Conservation (phyloP, 179 eudicot genomes). For the Corrigiola litoralis region DNA sequence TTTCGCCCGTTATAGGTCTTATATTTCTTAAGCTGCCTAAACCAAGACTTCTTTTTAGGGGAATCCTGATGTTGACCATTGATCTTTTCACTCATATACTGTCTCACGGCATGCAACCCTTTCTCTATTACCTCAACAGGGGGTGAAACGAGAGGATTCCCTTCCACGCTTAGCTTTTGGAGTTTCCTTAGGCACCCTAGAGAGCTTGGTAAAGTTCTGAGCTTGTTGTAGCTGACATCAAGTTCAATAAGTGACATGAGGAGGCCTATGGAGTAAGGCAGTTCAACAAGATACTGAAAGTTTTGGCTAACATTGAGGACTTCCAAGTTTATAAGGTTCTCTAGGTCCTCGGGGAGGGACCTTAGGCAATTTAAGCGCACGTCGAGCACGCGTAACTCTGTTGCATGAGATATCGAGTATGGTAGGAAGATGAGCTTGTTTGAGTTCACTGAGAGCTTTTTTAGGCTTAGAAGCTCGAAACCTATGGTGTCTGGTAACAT, state of each 20-base stretch:
- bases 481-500: conserved; percentile 71
- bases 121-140: conserved; percentile 60
- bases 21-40: conserved; percentile 46
- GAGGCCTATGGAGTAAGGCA: conserved; percentile 72
- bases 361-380: conserved; percentile 67
- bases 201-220: conserved; percentile 54
- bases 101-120: conserved; percentile 49
- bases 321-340: conserved; percentile 57
- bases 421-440: conserved; percentile 73
- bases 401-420: conserved; percentile 53
- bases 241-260: conserved; percentile 57
- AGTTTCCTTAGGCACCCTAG: conserved; percentile 64
- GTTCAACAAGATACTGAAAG: conserved; percentile 52
- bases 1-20: conserved; percentile 41
- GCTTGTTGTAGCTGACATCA: conserved; percentile 77
- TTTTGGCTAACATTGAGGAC: conserved; percentile 70
- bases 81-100: conserved; percentile 56
- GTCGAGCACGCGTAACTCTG: conserved; percentile 54
- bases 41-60: conserved; percentile 52
- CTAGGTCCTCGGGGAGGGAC: conserved; percentile 66
- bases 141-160: conserved; percentile 73
- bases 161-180: conserved; percentile 59
- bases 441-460: conserved; percentile 68
- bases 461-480: conserved; percentile 60
- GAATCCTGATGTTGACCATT: conserved; percentile 29